Evolutionary conservation across 768 basidiomycete species (phyloP).

Genomic region (Tylopilus felleus): DNA sequence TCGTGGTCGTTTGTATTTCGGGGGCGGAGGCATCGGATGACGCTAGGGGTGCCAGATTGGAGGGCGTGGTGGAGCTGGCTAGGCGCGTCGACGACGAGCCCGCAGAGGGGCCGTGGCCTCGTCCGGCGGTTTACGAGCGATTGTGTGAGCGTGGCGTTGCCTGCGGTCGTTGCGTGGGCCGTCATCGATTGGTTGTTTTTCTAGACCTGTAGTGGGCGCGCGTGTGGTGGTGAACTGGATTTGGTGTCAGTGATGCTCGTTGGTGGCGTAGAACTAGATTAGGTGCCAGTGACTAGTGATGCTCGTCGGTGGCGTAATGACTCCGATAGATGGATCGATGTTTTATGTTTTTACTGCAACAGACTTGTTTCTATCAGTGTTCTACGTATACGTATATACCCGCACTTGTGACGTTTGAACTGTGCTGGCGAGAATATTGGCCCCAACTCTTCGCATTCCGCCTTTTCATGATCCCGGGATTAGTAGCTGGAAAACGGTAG

Average conservation of each 20-base stretch:
- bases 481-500: too few relatives aligned
- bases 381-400: neutral
- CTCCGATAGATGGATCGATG: neutral
- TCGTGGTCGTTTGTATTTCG: slow-evolving; percentile 55
- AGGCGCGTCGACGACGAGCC: slow-evolving; percentile 3
- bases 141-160: slow-evolving; percentile 29
- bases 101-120: slow-evolving; percentile 29
- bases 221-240: neutral
- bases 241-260: neutral
- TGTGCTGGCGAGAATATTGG: too few relatives aligned
- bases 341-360: neutral
- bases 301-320: slow-evolving; percentile 3
- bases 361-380: neutral
- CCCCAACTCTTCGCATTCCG: too few relatives aligned
- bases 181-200: slow-evolving; percentile 30
- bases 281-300: too few relatives aligned
- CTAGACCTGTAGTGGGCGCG: neutral
- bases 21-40: slow-evolving; percentile 54
- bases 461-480: too few relatives aligned
- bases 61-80: slow-evolving; percentile 14
- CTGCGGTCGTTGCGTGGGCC: slow-evolving; percentile 24
- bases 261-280: neutral
- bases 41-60: slow-evolving; percentile 41
- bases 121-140: slow-evolving; percentile 39
- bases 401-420: too few relatives aligned